Percentiles rank a stretch among this genome's conserved stretches.
Conservation (phyloP, 2,329 filamentous ascomycete species). For the Neonectria faginata region DNA sequence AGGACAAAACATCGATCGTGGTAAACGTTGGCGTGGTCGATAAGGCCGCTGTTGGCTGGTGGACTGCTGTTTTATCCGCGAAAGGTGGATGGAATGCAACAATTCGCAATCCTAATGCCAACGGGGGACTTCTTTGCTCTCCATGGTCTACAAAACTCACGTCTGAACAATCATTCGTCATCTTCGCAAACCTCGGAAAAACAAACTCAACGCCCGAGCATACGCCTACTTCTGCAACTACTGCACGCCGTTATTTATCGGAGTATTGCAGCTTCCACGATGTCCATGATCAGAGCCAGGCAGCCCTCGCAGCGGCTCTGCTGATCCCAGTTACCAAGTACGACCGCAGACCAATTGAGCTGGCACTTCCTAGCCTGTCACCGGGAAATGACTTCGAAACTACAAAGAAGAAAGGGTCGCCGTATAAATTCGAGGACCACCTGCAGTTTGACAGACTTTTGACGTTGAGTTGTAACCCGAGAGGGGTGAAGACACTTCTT, state of each 20-base stretch:
- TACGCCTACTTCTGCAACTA: constrained; percentile 24
- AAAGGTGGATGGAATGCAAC: constrained; percentile 43
- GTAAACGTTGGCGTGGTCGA: too few species aligned
- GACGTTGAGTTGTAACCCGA: constrained; percentile 38
- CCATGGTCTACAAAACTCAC: constrained; percentile 26
- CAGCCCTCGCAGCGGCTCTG: constrained; percentile 45
- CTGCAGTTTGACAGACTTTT: constrained; percentile 33
- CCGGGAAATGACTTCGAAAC: too few species aligned
- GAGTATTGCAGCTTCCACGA: constrained; percentile 44
- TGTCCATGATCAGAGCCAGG: constrained; percentile 42
- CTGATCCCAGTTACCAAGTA: constrained; percentile 45
- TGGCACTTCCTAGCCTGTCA: too few species aligned
- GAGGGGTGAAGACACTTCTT: constrained; percentile 32
- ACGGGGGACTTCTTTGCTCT: constrained; percentile 33
- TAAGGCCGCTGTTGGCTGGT: constrained; percentile 48
- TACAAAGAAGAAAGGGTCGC: background rate
- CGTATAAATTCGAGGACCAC: background rate
- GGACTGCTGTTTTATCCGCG: constrained; percentile 43
- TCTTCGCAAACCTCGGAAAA: too few species aligned
- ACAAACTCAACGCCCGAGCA: background rate
- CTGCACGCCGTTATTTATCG: constrained; percentile 42
- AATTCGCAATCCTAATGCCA: constrained; percentile 29
- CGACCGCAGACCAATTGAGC: constrained; percentile 34
- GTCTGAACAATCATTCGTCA: constrained; percentile 13
- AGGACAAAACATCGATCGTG: too few species aligned